Evolutionary conservation across 495 filamentous ascomycete species (phyloP), one percentile per base, ranked within the genome.

Genomic region (Tuber borchii): DNA sequence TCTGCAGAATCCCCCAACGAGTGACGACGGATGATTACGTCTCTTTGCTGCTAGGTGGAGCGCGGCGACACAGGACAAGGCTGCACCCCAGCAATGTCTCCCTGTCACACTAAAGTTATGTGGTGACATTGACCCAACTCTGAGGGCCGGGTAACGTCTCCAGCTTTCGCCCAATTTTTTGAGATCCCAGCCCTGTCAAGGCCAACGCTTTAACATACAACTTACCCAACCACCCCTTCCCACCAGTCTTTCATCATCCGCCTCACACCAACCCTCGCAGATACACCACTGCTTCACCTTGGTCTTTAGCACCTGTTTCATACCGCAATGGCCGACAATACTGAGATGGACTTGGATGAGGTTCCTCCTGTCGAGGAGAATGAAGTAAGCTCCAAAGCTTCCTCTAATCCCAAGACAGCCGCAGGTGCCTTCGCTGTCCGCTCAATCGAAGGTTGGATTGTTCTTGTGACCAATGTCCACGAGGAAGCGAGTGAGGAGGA

Each of bases 401-500:
- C 87, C 82, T 73, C 70, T 75, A 89, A 90, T 75, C 84, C 88
- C 34, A 90, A 91, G 83, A 97, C 95, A 70, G 87, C 89, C 76
- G 86, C 89, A 73, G 92, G 92, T 76, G 93, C 95, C 42, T 93
- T 92, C 9, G 96, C 95, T 20, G 96, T 99, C 72, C 93, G 96
- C 84, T 97, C 93, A 77, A 97, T 99, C 83, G 96, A 99, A 84
- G 96, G 96, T 79, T 99, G 96, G 96, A 98, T 99, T 85, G 88
- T 99, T 78, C 91, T 97, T 75, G 94, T 91, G 76, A 97, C 94
- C 31, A 97, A 98, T 84, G 93, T 98, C 61, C 95, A 99, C 84
- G 96, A 98, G 83, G 96, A 99, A 85, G 93, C 96, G 26, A 93
- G 90, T 81, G 96, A 99, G 86, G 96, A 99, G 85, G 93, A 97